Percentiles rank a stretch among this genome's conserved stretches.
phyloP scores from a whole-genome alignment of 164 flowering plant genomes.

The Taxillus chinensis region DNA sequence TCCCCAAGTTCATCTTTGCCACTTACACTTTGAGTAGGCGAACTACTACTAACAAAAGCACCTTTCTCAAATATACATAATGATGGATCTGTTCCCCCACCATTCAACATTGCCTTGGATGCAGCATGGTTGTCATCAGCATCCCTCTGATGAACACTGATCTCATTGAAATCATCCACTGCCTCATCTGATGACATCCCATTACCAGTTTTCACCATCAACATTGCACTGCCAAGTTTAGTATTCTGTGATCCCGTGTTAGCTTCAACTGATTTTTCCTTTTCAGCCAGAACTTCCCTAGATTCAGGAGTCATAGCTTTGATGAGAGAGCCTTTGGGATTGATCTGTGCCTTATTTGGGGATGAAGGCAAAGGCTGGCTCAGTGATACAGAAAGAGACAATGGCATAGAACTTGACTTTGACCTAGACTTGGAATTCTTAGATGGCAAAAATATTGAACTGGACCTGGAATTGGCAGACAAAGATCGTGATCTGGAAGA shows the following conservation, averaged over 20 bases:
- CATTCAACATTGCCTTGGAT: not conserved
- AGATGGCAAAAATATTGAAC: slow-evolving; percentile 16
- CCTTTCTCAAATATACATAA: slow-evolving; percentile 7
- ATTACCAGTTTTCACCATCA: slow-evolving; percentile 7
- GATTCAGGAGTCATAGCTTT: slow-evolving; percentile 8
- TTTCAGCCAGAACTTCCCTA: slow-evolving; percentile 15
- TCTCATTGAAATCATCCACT: slow-evolving; percentile 10
- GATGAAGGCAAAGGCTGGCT: slow-evolving; percentile 17
- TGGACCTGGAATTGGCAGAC: slow-evolving; percentile 12
- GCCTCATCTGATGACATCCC: slow-evolving; percentile 3
- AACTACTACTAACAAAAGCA: slow-evolving; percentile 3
- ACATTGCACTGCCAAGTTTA: slow-evolving; percentile 4
- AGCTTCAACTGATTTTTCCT: slow-evolving; percentile 2
- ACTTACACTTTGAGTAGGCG: slow-evolving; percentile 10
- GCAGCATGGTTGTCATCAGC: not conserved
- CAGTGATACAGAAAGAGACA: slow-evolving; percentile 22
- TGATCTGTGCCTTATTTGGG: slow-evolving; percentile 11
- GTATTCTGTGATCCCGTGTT: slow-evolving; percentile 8
- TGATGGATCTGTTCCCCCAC: slow-evolving; percentile 11
- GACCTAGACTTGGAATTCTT: slow-evolving; percentile 20
- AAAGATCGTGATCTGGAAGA: slow-evolving; percentile 12
- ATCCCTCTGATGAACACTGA: slow-evolving; percentile 5
- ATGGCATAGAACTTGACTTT: slow-evolving; percentile 23
- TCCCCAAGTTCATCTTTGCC: slow-evolving; percentile 10
- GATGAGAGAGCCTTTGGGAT: slow-evolving; percentile 10